Conservation (phyloP, 352 stramenopile species). For the Halophytophthora batemanensis region DNA sequence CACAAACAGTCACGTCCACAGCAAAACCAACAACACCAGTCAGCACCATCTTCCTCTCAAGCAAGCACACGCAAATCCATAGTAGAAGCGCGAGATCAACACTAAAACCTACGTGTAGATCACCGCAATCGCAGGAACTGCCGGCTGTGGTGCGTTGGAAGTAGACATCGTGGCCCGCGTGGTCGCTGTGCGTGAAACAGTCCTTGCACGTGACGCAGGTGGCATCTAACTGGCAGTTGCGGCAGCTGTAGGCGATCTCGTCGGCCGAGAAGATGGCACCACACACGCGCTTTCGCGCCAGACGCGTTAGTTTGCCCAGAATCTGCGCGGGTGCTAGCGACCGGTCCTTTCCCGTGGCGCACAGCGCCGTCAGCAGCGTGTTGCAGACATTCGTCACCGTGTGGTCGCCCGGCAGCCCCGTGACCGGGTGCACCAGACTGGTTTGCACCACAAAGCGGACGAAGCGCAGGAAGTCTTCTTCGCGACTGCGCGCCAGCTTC, state of each 20-base stretch:
- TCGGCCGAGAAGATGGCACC: constrained; percentile 83
- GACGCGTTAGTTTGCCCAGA: constrained; percentile 55
- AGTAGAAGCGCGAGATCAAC: background rate
- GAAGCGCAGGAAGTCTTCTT: constrained; percentile 47
- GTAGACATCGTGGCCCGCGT: constrained; percentile 81
- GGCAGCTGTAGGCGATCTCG: constrained; percentile 87
- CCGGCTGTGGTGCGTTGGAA: constrained; percentile 85
- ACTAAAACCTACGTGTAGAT: constrained; percentile 57
- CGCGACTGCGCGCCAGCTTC: constrained; percentile 27
- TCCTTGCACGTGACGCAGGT: constrained; percentile 87
- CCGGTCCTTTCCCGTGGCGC: constrained; percentile 51
- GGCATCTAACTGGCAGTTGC: constrained; percentile 82
- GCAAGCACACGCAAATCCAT: constrained; percentile 2
- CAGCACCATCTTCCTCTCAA: background rate
- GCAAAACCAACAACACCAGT: constrained; percentile 1
- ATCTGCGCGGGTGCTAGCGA: constrained; percentile 43
- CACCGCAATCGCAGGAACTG: constrained; percentile 84
- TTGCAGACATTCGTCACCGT: constrained; percentile 35
- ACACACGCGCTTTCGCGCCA: constrained; percentile 71
- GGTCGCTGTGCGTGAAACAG: constrained; percentile 80
- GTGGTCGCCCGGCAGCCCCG: constrained; percentile 4
- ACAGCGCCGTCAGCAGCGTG: constrained; percentile 52
- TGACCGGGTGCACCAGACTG: constrained; percentile 20
- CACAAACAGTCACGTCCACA: constrained; percentile 4
- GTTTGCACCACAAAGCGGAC: constrained; percentile 49